These are phyloP conservation scores for Trichoderma atrobrunneum DNA, from an alignment of 2,329 filamentous ascomycete genomes.

Conservation along the genomic window DNA sequence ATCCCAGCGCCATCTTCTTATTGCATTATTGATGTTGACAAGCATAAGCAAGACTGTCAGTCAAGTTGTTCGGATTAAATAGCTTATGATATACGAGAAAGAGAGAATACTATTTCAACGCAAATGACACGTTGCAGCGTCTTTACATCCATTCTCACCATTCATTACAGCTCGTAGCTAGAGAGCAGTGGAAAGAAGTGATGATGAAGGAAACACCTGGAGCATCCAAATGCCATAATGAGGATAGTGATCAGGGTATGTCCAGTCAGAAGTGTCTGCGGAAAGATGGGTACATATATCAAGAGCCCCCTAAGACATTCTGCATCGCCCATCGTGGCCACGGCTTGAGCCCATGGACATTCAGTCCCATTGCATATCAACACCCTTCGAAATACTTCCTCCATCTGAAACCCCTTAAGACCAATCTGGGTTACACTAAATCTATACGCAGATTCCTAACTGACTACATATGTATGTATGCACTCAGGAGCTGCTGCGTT, in stretches of 20 bases:
- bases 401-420: background rate
- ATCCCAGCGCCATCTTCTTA: background rate
- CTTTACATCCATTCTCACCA: background rate
- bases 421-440: background rate
- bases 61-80: background rate
- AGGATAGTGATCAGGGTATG: background rate
- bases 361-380: background rate
- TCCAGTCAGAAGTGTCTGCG: too few relatives aligned
- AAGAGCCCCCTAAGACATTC: background rate
- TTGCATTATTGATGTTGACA: background rate
- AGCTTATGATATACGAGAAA: background rate
- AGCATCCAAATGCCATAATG: background rate
- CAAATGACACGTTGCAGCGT: background rate
- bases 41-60: background rate
- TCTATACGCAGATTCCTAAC: background rate
- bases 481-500: background rate
- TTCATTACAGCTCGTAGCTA: too few relatives aligned
- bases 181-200: background rate
- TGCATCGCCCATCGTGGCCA: background rate
- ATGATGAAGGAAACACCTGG: background rate
- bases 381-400: background rate
- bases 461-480: background rate
- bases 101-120: background rate
- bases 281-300: background rate
- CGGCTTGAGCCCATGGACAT: accelerated